Conservation (phyloP, 2,329 filamentous ascomycete genomes). For the Colletotrichum sp. region DNA sequence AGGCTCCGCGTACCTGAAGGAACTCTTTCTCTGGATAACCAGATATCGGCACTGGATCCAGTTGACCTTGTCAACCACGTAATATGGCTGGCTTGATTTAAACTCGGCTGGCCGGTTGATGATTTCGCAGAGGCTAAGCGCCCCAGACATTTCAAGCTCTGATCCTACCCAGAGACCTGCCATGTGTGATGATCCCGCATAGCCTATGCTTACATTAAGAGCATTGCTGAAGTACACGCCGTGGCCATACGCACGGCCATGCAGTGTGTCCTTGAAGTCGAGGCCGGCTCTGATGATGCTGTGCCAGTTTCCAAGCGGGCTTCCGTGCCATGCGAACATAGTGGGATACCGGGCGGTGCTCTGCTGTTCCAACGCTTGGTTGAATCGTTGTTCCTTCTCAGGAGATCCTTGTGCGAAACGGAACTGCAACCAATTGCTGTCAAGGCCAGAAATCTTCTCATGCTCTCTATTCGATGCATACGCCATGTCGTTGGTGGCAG, state of each 20-base stretch:
- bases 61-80: conserved; percentile 76
- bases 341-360: conserved; percentile 60
- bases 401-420: conserved; percentile 87
- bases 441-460: conserved; percentile 67
- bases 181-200: conserved; percentile 32
- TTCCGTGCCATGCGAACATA: conserved; percentile 89
- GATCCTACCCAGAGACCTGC: conserved; percentile 67
- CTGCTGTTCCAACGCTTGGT: conserved; percentile 61
- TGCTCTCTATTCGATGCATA: conserved; percentile 27
- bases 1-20: not conserved
- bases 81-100: conserved; percentile 57
- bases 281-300: conserved; percentile 85
- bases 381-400: conserved; percentile 82
- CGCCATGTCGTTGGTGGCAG: not conserved
- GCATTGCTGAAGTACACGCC: conserved; percentile 80
- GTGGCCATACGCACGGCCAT: conserved; percentile 77
- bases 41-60: conserved; percentile 94
- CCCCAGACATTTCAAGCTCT: conserved; percentile 59
- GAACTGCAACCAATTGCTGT: conserved; percentile 74
- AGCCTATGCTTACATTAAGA: conserved; percentile 60
- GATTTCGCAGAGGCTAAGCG: conserved; percentile 83
- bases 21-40: conserved; percentile 51
- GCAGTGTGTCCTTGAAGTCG: conserved; percentile 64
- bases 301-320: conserved; percentile 80
- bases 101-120: conserved; percentile 75